Conservation (phyloP, 2,329 filamentous ascomycete genomes). For the Helminthosporium solani region DNA sequence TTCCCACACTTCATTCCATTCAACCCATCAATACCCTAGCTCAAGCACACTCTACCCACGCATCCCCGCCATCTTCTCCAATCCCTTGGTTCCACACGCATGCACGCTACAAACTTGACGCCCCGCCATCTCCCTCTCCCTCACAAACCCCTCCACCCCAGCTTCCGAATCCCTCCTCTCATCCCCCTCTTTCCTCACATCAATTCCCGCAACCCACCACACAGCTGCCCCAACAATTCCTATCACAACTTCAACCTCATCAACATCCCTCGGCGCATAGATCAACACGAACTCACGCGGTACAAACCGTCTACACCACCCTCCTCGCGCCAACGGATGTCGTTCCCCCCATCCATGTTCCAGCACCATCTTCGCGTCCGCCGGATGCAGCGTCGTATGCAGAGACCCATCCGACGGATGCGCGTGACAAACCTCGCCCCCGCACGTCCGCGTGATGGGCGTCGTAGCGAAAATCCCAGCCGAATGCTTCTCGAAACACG, state of each 20-base stretch:
- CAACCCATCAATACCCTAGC: not conserved
- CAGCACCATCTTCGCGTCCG: slow-evolving; percentile 71
- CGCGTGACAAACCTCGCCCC: slow-evolving; percentile 80
- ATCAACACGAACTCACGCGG: slow-evolving; percentile 77
- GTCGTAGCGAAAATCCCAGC: slow-evolving; percentile 70
- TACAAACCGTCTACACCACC: slow-evolving; percentile 67
- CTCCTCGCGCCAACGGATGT: slow-evolving; percentile 65
- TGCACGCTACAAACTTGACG: slow-evolving; percentile 32
- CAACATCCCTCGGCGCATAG: slow-evolving; percentile 71
- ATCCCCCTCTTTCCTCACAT: slow-evolving; percentile 23
- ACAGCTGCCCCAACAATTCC: slow-evolving; percentile 72
- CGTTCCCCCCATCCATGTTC: slow-evolving; percentile 77
- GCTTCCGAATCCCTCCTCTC: slow-evolving; percentile 21
- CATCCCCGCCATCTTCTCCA: slow-evolving; percentile 31
- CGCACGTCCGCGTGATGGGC: slow-evolving; percentile 68
- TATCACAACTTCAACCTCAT: slow-evolving; percentile 67
- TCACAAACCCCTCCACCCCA: slow-evolving; percentile 24
- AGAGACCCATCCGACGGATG: slow-evolving; percentile 74
- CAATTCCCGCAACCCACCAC: slow-evolving; percentile 61
- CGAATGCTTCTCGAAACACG: slow-evolving; percentile 80
- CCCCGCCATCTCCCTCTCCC: slow-evolving; percentile 18
- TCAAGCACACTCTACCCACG: slow-evolving; percentile 11
- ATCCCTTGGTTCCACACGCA: slow-evolving; percentile 21
- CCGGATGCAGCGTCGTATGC: slow-evolving; percentile 78
- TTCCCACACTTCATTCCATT: not conserved